A percentile compares a stretch with the other conserved stretches of the same genome.
These are phyloP conservation scores for Lactifluus hygrophoroides DNA, from an alignment of 768 basidiomycete genomes.

Conservation along the genomic window DNA sequence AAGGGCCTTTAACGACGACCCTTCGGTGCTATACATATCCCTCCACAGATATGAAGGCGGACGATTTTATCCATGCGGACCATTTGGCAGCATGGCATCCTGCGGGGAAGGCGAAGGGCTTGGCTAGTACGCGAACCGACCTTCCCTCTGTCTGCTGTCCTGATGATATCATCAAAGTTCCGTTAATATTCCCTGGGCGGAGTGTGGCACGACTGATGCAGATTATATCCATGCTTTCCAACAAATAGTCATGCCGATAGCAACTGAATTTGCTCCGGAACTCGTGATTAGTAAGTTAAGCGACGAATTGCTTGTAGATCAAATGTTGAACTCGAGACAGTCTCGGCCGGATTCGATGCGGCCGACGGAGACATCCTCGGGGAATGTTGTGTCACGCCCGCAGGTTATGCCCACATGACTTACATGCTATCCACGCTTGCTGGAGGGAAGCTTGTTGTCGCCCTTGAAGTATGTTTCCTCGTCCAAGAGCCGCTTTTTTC, in stretches of 20 bases:
- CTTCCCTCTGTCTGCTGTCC: constrained; percentile 2
- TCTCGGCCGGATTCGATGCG: constrained; percentile 97
- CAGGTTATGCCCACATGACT: constrained; percentile 97
- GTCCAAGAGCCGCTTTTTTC: not conserved
- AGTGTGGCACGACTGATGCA: constrained; percentile 80
- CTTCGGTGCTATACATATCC: constrained; percentile 86
- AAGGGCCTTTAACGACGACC: constrained; percentile 89
- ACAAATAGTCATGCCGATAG: constrained; percentile 92
- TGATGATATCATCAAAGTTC: constrained; percentile 42
- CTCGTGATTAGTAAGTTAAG: constrained; percentile 78
- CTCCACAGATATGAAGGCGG: constrained; percentile 93
- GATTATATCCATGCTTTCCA: constrained; percentile 98
- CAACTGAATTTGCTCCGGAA: constrained; percentile 92
- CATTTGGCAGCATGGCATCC: constrained; percentile 80
- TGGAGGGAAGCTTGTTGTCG: constrained; percentile 81
- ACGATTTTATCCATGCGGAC: constrained; percentile 85
- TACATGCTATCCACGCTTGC: constrained; percentile 91
- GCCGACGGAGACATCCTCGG: constrained; percentile 90
- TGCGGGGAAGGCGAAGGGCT: constrained; percentile 77
- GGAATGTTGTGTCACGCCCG: constrained; percentile 82
- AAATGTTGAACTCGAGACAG: constrained; percentile 33
- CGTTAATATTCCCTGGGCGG: constrained; percentile 95
- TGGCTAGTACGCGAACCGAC: constrained; percentile 60
- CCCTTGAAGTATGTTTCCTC: constrained; percentile 67
- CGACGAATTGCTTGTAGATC: not conserved